These are phyloP conservation scores for Hyphopichia wangnamkhiaoensis DNA, from an alignment of 1,139 yeast species.

Conservation along the genomic window DNA sequence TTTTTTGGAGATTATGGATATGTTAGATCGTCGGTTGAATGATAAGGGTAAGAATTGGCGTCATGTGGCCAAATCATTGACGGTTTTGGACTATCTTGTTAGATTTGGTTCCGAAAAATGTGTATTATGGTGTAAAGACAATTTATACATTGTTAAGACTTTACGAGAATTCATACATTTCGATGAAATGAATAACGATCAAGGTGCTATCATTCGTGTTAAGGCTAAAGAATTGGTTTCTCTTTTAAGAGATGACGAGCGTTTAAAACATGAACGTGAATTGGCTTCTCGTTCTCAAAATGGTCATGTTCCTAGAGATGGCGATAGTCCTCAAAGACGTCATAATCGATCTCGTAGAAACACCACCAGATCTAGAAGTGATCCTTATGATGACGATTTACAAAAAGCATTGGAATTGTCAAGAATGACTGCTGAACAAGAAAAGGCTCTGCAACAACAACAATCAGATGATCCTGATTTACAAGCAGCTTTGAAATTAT, in stretches of 20 bases:
- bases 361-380: conserved; percentile 18
- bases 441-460: conserved; percentile 41
- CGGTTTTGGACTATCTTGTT: conserved; percentile 85
- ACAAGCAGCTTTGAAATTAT: conserved; percentile 77
- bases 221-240: conserved; percentile 90
- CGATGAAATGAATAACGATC: conserved; percentile 81
- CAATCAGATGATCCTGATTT: conserved; percentile 66
- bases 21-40: conserved; percentile 88
- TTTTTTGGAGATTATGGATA: conserved; percentile 90
- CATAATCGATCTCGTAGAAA: conserved; percentile 14
- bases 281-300: conserved; percentile 32
- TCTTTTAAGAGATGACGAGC: conserved; percentile 78
- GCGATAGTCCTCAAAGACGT: conserved; percentile 27
- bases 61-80: conserved; percentile 88
- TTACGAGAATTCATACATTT: conserved; percentile 85
- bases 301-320: conserved; percentile 9
- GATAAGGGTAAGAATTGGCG: conserved; percentile 99
- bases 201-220: conserved; percentile 86
- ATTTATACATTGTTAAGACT: conserved; percentile 85
- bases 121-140: conserved; percentile 92
- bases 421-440: conserved; percentile 82
- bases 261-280: conserved; percentile 72
- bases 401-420: conserved; percentile 84
- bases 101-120: conserved; percentile 89
- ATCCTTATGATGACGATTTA: conserved; percentile 76